Evolutionary conservation across 164 flowering plant species (phyloP), one percentile per base, ranked within the genome.

Genomic region (Vitis rupestris): DNA sequence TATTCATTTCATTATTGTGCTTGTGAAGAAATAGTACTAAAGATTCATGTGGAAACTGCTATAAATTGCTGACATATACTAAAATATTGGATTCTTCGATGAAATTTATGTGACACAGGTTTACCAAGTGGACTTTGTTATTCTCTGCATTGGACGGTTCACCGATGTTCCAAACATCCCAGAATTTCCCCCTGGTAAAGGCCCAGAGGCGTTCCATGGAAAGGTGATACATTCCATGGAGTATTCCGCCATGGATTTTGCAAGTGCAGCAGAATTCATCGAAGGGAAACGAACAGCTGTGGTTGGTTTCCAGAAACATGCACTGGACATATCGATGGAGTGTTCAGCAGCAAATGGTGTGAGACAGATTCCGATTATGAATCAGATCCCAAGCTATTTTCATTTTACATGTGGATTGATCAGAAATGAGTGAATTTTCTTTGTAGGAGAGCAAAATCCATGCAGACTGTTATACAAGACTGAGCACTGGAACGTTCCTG

Each of bases 71-170:
- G 37, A 31, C 6, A 2, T 31, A 5, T 31, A 2, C 37, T 31
- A 31, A 31, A 5, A 5, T 2, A 31, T 31, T 31, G 37, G 37
- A 31, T 5, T 31, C 37, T 31, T 31, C 1, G 37, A 31, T 31
- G 6, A 31, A 31, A 31, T 2, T 31, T 31, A 31, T 31, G 6
- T 31, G 37, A 31, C 37, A 5, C 37, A 31, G 37, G 76, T 61
- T 8, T 69, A 74, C 50, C 61, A 74, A 55, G 78, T 75, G 9
- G 88, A 80, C 11, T 86, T 84, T 78, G 80, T 83, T 61, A 74
- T 89, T 10, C 69, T 89, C 0, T 83, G 91, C 67, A 63, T 75
- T 8, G 84, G 86, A 66, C 63, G 76, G 59, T 83, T 65, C 75
- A 83, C 80, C 57, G 83, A 66, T 49, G 12, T 79, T n/a, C 80